Percentiles rank a stretch among this genome's conserved stretches.
phyloP scores from a whole-genome alignment of 1,284 basidiomycete species.

The Heterobasidion annosum region DNA sequence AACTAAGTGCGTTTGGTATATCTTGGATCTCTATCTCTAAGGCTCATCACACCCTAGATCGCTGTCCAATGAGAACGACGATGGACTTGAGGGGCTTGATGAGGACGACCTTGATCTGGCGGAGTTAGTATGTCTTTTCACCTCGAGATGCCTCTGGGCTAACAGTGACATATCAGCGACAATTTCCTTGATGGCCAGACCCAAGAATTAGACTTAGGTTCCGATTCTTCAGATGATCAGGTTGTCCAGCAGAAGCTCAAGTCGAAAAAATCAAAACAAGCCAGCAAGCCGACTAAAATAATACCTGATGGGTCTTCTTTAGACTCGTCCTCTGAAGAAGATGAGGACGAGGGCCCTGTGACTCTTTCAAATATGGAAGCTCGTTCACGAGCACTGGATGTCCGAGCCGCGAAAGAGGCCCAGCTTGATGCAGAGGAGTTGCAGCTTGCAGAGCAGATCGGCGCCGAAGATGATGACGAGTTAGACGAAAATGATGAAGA shows the following conservation, averaged over 20 bases:
- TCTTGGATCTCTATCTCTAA: neutral
- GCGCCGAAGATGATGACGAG: slow-evolving; percentile 39
- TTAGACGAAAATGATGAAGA: slow-evolving; percentile 51
- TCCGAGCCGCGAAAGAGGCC: slow-evolving; percentile 54
- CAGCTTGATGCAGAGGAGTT: slow-evolving; percentile 61
- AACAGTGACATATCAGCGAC: slow-evolving; percentile 4
- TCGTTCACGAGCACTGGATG: slow-evolving; percentile 65
- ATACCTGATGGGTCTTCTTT: slow-evolving; percentile 35
- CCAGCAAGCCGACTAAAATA: slow-evolving; percentile 36
- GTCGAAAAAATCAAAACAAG: slow-evolving; percentile 44
- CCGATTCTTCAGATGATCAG: slow-evolving; percentile 61
- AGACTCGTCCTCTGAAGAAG: slow-evolving; percentile 35
- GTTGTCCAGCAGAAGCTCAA: slow-evolving; percentile 30
- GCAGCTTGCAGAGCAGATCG: slow-evolving; percentile 41
- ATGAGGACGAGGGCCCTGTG: slow-evolving; percentile 46
- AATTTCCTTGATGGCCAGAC: slow-evolving; percentile 39
- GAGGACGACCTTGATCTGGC: slow-evolving; percentile 39
- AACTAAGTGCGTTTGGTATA: slow-evolving; percentile 29
- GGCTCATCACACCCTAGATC: slow-evolving; percentile 23
- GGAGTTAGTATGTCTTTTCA: slow-evolving; percentile 21
- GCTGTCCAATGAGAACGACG: slow-evolving; percentile 42
- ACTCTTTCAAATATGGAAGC: slow-evolving; percentile 75
- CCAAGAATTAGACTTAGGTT: slow-evolving; percentile 63
- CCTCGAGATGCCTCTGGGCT: slow-evolving; percentile 8
- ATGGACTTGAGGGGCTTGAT: slow-evolving; percentile 29